phyloP scores from a whole-genome alignment of 1,139 yeast genomes.

The Scheffersomyces quercinus region DNA sequence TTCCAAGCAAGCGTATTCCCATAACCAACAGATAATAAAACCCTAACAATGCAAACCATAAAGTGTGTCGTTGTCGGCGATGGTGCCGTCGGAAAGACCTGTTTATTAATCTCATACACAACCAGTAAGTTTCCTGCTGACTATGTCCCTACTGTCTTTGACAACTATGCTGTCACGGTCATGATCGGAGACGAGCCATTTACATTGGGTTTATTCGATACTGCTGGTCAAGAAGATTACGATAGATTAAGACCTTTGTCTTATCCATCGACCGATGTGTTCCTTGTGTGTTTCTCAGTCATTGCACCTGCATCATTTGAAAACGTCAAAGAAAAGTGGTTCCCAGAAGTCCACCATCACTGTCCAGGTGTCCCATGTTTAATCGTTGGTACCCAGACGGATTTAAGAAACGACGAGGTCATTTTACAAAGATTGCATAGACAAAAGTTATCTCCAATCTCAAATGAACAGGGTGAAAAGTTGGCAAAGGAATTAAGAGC shows the following conservation, averaged over 20 bases:
- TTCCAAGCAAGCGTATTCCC: too few relatives aligned
- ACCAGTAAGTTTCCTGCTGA: slow-evolving; percentile 94
- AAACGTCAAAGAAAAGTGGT: slow-evolving; percentile 97
- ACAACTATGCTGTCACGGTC: slow-evolving; percentile 96
- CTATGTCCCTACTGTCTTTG: slow-evolving; percentile 93
- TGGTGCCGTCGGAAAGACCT: slow-evolving; percentile 87
- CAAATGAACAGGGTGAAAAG: slow-evolving; percentile 86
- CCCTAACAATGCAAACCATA: slow-evolving; percentile 67
- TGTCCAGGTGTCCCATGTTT: slow-evolving; percentile 97
- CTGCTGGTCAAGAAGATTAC: slow-evolving; percentile 99
- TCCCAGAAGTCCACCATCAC: slow-evolving; percentile 97
- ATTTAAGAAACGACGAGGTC: slow-evolving; percentile 89
- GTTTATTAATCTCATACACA: slow-evolving; percentile 72
- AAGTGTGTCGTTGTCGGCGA: slow-evolving; percentile 97
- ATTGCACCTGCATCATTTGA: slow-evolving; percentile 98
- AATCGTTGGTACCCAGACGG: slow-evolving; percentile 95
- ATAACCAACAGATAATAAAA: too few relatives aligned
- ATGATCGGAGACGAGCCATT: slow-evolving; percentile 99
- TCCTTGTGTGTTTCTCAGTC: slow-evolving; percentile 90
- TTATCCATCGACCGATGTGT: slow-evolving; percentile 96
- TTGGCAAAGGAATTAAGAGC: slow-evolving; percentile 93
- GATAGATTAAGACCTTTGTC: slow-evolving; percentile 95
- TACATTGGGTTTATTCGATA: slow-evolving; percentile 92
- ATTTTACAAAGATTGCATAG: slow-evolving; percentile 86
- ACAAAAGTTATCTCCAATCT: slow-evolving; percentile 85